phyloP scores from a whole-genome alignment of 257 asterid genomes.

The Fraxinus pennsylvanica region DNA sequence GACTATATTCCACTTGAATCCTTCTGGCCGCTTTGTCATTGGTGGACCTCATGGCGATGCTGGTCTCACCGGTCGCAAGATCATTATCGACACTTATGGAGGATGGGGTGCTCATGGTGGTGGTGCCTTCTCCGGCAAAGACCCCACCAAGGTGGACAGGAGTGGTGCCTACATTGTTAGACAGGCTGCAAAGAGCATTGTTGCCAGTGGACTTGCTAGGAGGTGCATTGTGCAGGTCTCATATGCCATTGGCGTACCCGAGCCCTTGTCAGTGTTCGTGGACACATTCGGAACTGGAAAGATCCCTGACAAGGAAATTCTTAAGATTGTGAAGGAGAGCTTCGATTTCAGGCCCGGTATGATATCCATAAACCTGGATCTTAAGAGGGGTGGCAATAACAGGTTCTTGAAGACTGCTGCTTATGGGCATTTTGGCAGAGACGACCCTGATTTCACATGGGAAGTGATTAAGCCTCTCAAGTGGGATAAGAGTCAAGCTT shows the following conservation, averaged over 20 bases:
- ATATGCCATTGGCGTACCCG: constrained; percentile 45
- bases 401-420: constrained; percentile 47
- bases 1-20: constrained; percentile 43
- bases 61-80: constrained; percentile 51
- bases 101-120: constrained; percentile 51
- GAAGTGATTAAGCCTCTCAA: constrained; percentile 45
- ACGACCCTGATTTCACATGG: constrained; percentile 48
- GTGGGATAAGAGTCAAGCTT: constrained; percentile 40
- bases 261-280: constrained; percentile 42
- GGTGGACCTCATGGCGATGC: constrained; percentile 53
- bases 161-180: constrained; percentile 43
- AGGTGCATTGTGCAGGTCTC: constrained; percentile 45
- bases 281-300: constrained; percentile 36
- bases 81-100: constrained; percentile 46
- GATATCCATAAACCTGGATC: constrained; percentile 43
- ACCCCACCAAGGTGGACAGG: constrained; percentile 46
- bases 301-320: constrained; percentile 39
- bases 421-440: constrained; percentile 43
- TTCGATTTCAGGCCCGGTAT: constrained; percentile 51
- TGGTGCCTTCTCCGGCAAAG: constrained; percentile 48
- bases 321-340: constrained; percentile 43
- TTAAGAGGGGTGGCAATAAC: constrained; percentile 37
- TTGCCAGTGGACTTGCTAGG: constrained; percentile 42
- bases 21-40: constrained; percentile 43
- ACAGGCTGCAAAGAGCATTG: constrained; percentile 46